phyloP scores from a whole-genome alignment of 1,284 basidiomycete genomes.

The Trichosporon ovoides region DNA sequence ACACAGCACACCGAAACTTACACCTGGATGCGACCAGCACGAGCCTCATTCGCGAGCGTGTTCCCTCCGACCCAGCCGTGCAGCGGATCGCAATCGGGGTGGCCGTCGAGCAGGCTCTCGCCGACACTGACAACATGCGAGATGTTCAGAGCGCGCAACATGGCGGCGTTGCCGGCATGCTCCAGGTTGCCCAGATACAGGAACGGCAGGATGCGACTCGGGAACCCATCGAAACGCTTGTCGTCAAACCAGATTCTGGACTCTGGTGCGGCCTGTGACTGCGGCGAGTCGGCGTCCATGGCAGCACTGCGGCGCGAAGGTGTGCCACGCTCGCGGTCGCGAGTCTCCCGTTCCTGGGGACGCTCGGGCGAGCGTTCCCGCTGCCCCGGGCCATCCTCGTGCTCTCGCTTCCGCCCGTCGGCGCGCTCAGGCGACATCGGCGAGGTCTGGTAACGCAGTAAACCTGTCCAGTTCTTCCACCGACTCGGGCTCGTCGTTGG shows the following conservation, averaged over 20 bases:
- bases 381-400: slow-evolving; percentile 5
- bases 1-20: slow-evolving; percentile 16
- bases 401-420: not conserved
- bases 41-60: slow-evolving; percentile 36
- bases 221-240: slow-evolving; percentile 89
- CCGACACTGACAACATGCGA: slow-evolving; percentile 97
- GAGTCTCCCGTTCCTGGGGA: not conserved
- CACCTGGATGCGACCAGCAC: slow-evolving; percentile 43
- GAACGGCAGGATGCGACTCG: slow-evolving; percentile 86
- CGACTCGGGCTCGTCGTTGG: slow-evolving; percentile 13
- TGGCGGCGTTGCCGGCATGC: slow-evolving; percentile 88
- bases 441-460: slow-evolving; percentile 10
- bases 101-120: slow-evolving; percentile 53
- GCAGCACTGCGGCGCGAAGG: slow-evolving; percentile 1
- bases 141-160: slow-evolving; percentile 93
- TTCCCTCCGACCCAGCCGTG: slow-evolving; percentile 31
- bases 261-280: slow-evolving; percentile 22
- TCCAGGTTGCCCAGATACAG: slow-evolving; percentile 95
- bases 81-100: slow-evolving; percentile 26
- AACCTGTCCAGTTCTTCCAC: slow-evolving; percentile 35
- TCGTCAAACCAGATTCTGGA: slow-evolving; percentile 84
- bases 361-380: slow-evolving; percentile 1
- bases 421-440: not conserved
- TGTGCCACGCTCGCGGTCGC: not conserved
- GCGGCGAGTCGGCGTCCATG: not conserved